Percentiles rank a stretch among this genome's conserved stretches.
phyloP scores from a whole-genome alignment of 306 rosid genomes.

The Psophocarpus tetragonolobus region DNA sequence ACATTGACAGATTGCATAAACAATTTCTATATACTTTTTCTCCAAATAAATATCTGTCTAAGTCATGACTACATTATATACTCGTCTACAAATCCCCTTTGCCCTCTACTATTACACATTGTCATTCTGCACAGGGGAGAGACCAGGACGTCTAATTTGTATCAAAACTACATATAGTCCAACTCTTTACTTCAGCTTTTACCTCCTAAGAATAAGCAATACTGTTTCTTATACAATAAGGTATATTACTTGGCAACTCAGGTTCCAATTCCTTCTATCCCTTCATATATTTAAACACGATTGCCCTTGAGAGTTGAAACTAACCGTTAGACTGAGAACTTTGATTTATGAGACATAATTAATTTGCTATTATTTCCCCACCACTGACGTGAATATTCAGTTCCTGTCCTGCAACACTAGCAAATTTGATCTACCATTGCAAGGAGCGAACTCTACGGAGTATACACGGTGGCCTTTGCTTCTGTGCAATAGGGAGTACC shows the following conservation, averaged over 20 bases:
- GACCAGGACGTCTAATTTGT: conserved; percentile 32
- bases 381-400: conserved; percentile 18
- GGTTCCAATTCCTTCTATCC: conserved; percentile 37
- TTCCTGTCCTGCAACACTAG: conserved; percentile 28
- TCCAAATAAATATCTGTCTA: conserved; percentile 26
- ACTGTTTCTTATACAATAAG: conserved; percentile 31
- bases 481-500: conserved; percentile 72
- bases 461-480: conserved; percentile 60
- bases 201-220: conserved; percentile 30
- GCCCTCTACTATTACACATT: conserved; percentile 28
- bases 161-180: conserved; percentile 42
- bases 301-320: conserved; percentile 31
- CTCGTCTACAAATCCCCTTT: conserved; percentile 31
- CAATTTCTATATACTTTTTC: conserved; percentile 28
- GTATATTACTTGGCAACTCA: conserved; percentile 33
- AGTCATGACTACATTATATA: conserved; percentile 28
- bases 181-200: conserved; percentile 37
- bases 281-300: conserved; percentile 6
- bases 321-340: conserved; percentile 15
- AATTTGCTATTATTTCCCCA: conserved; percentile 22
- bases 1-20: background rate
- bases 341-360: conserved; percentile 16
- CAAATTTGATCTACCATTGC: conserved; percentile 65
- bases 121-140: conserved; percentile 36
- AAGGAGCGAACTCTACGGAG: conserved; percentile 67